Base-by-base conservation (phyloP, 768 basidiomycete species). In the Phallus indusiatus region DNA sequence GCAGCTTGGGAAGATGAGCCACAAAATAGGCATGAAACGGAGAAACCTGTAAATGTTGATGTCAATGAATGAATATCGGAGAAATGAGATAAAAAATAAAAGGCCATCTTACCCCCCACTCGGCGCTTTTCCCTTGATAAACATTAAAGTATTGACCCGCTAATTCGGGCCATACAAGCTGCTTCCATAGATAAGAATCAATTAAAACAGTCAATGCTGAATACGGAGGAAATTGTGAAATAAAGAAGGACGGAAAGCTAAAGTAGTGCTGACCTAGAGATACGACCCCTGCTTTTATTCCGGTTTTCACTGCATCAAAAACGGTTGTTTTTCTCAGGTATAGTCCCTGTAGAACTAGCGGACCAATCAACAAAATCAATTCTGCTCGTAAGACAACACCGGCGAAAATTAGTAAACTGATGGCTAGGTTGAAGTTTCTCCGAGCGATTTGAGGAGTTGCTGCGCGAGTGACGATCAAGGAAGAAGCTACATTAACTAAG, bases 161-260 rank as follows among this genome's bases (percentile, higher is more conserved):
- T 16, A 90, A 73, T 68, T 98, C 96, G 0, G 96, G 94, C 94
- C 94, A 97, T 0, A 94, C 67, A 5, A 81, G 76, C 65, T 72
- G 73, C 55, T 77, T 67, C 93, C 95, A 97, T 70, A 95, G 88
- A 72, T 86, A 87, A 0, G 90, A 89, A 69, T 99, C 96, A 28
- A 95, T 74, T 0, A 67, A 12, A 0, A 85, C 66, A 0, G 89
- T 89, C 1, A 83, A 59, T 1, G 71, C 90, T 90, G 64, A 2
- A 1, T 11, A 47, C 42, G 12, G 4, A 42, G 42, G 42, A 16
- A 9, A 69, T 16, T 14, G 50, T 34, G 22, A 59, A 35, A 51
- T 36, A 12, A 18, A 22, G 24, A 12, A n/a, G 14, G 17, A 49
- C 36, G 4, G n/a, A 52, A 17, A 37, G 12, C 22, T 34, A 47